Conservation (phyloP, 371 early-diverging fungal species). For the Phascolomyces articulosus region DNA sequence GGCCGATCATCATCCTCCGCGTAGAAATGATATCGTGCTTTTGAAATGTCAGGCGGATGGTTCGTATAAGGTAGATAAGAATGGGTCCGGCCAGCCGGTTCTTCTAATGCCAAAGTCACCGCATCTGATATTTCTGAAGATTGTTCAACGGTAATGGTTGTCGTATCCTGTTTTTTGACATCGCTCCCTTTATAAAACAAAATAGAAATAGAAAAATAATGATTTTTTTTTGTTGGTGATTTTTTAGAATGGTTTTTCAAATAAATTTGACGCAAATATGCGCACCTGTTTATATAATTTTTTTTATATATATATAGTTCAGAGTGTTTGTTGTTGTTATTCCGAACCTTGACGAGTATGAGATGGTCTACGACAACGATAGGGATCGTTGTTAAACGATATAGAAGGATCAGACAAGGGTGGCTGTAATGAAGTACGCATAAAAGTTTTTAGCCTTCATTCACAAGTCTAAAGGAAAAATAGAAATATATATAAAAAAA, state of each 20-base stretch:
- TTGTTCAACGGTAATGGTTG: background rate
- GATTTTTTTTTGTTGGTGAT: background rate
- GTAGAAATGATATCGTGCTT: conserved; percentile 9
- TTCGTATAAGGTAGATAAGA: conserved; percentile 44
- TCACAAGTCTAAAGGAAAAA: background rate
- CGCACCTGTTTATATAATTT: background rate
- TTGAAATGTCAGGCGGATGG: conserved; percentile 25
- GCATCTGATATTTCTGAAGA: conserved; percentile 14
- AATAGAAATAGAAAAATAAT: background rate
- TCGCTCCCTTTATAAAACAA: background rate
- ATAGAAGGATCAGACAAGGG: background rate
- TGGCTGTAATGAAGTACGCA: conserved; percentile 9
- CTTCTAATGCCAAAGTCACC: conserved; percentile 12
- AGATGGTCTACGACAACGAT: conserved; percentile 15
- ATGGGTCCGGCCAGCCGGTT: conserved; percentile 16
- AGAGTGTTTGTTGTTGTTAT: background rate
- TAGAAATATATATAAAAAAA: background rate
- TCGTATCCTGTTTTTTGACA: background rate
- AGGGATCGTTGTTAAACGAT: conserved; percentile 10
- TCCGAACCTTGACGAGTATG: conserved; percentile 7
- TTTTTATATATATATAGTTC: no score
- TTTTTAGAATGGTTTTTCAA: background rate
- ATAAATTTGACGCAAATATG: background rate
- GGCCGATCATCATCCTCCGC: conserved; percentile 15
- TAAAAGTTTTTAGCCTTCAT: background rate